phyloP scores from a whole-genome alignment of 2,329 filamentous ascomycete species.

The Zymoseptoria tritici region DNA sequence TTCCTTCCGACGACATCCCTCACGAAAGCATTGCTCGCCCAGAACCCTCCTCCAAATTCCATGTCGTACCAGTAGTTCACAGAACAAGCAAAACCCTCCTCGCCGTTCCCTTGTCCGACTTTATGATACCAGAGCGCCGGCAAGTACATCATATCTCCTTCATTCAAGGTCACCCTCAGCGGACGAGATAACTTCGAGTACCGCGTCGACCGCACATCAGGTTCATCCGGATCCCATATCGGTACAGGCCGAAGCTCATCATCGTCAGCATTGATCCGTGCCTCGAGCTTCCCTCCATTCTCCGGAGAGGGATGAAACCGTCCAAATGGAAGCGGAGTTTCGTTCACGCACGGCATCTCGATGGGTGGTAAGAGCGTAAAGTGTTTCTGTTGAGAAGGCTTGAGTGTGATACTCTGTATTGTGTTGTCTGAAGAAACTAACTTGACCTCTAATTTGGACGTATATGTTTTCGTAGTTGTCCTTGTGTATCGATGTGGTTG shows the following conservation, averaged over 20 bases:
- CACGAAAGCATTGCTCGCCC: conserved; percentile 51
- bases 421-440: conserved; percentile 6
- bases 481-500: conserved; percentile 66
- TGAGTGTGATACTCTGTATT: too few relatives aligned
- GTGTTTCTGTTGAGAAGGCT: conserved; percentile 45
- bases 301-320: conserved; percentile 46
- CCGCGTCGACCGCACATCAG: conserved; percentile 42
- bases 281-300: conserved; percentile 23
- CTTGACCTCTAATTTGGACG: conserved; percentile 59
- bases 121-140: conserved; percentile 83
- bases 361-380: conserved; percentile 68
- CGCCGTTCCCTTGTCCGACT: conserved; percentile 61
- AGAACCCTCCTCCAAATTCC: conserved; percentile 64
- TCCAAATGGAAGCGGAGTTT: conserved; percentile 50
- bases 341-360: conserved; percentile 61
- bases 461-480: conserved; percentile 85
- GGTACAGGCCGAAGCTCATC: conserved; percentile 56
- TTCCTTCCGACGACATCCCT: conserved; percentile 19
- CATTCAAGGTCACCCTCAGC: conserved; percentile 58
- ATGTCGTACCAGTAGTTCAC: conserved; percentile 87
- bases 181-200: conserved; percentile 56
- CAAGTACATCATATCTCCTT: conserved; percentile 75
- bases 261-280: conserved; percentile 28
- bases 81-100: conserved; percentile 66
- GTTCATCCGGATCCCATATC: conserved; percentile 65